Evolutionary conservation across 2,329 filamentous ascomycete species (phyloP), one percentile per base, ranked within the genome.

Genomic region (Ramichloridium luteum): DNA sequence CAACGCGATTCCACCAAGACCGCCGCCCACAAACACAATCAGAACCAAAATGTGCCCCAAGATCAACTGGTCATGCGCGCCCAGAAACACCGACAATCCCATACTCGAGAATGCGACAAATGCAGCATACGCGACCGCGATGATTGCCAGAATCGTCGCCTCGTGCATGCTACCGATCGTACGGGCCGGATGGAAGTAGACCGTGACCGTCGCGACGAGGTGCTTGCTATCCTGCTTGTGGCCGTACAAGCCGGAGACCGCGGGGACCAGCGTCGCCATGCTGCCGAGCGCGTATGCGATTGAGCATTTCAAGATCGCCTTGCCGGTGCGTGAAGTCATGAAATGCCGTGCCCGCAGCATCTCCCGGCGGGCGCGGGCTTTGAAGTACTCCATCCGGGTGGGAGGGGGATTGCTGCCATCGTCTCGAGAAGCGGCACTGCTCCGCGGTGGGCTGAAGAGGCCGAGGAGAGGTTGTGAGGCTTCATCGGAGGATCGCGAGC

Each of bases 181-280:
- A 36, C 88, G 70, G 4, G 84, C 82, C 4, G 88, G 85, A 54
- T 94, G 85, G 49, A 94, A 96, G 51, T 93, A 96, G 8, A 94
- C 86, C 1, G 84, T 92, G 36, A 94, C 74, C 2, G 88, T 94
- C 17, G 85, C 85, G 31, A 93, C 84, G 50, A 93, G 77, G 57
- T 94, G 88, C 53, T 94, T 94, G 30, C 84, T 84, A 58, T 93
- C 86, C 50, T 85, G 80, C 41, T 77, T 68, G 18, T 40, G 33
- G 8, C 88, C 88, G 11, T 94, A 64, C 35, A 85, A 72, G 5
- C 67, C 61, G 11, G 84, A 77, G 34, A 93, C 66, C 3, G 70
- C 68, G 2, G 77, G 72, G 40, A 83, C 76, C 47, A 93, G 90
- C 0, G 86, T 94, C 20, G 78, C 84, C 56, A 93, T 64, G 45